Evolutionary conservation across 371 early-diverging fungal genomes (phyloP), one percentile per base, ranked within the genome.

Genomic region (Apophysomyces trapeziformis): DNA sequence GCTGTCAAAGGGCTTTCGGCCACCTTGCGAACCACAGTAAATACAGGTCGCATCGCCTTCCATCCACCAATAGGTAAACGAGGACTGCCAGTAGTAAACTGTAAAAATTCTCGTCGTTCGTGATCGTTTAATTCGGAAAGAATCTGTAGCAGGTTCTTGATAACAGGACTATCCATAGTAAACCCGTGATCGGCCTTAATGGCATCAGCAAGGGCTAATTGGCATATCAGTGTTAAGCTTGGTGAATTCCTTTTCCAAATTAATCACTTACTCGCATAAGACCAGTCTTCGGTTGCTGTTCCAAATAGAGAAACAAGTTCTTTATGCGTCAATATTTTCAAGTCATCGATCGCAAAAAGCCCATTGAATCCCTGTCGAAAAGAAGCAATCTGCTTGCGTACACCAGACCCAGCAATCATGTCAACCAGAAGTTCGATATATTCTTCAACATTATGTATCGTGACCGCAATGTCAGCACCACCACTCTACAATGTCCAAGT

Each of bases 61-160:
- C 95, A 96, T 61, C 87, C 90, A 37, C 94, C 96, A 60, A 95
- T 87, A 7, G 98, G 98, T 50, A 98, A 82, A 66, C 89, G 85
- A 7, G 96, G 93, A n/a, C 94, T 89, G 1, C 97, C 98, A 0
- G 97, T 98, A 13, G 95, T 89, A 67, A 96, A 98, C 69, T 89
- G 90, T 50, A 96, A 74, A 72, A 98, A 96, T 61, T 80, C 84
- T n/a, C 96, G 90, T 32, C 91, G 83, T 65, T 92, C 89, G 0
- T 66, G 70, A 7, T 65, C 64, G 35, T 72, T 78, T 68, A 94
- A 86, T 39, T 82, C 82, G 4, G 85, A 81, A 82, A 97, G 80
- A 44, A 93, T 85, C 36, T 83, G 77, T 38, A 90, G 61, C 32
- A 98, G 79, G 64, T 87, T 67, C 54, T 77, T 80, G 54, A 96